phyloP scores from a whole-genome alignment of 345 rosid species.

The Rhizophora mangle region DNA sequence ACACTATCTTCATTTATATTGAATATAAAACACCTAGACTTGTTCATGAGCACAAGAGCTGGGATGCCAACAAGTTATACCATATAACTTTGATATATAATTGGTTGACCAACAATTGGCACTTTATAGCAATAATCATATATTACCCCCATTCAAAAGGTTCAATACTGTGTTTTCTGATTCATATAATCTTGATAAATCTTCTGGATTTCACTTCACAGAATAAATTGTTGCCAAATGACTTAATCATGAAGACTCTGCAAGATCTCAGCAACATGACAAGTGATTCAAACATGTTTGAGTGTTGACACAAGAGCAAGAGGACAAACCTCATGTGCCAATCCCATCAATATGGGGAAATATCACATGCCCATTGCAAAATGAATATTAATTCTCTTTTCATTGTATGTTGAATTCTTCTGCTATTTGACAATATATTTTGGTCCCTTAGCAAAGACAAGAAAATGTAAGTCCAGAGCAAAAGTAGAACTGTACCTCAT shows the following conservation, averaged over 20 bases:
- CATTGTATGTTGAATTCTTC: not conserved
- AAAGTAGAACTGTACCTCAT: slow-evolving; percentile 58
- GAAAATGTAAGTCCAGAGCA: not conserved
- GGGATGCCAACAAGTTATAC: too few species aligned
- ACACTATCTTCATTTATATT: too few species aligned
- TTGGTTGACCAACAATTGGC: too few species aligned
- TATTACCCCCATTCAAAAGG: too few species aligned
- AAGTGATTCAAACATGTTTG: too few species aligned
- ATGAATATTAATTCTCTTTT: not conserved
- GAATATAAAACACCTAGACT: too few species aligned
- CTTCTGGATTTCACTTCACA: not conserved
- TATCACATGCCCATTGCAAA: not conserved
- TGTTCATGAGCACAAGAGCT: too few species aligned
- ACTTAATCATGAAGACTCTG: not conserved
- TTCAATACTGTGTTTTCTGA: too few species aligned
- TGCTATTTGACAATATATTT: not conserved
- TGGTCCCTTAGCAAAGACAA: not conserved
- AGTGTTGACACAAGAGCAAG: not conserved
- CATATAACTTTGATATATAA: too few species aligned
- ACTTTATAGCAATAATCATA: too few species aligned
- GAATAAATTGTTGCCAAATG: slow-evolving; percentile 4
- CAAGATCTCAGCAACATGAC: too few species aligned
- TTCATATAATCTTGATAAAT: not conserved
- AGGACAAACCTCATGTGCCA: not conserved
- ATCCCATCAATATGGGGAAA: too few species aligned